phyloP scores from a whole-genome alignment of 208 protist species.

The Cochliopodium minus region DNA sequence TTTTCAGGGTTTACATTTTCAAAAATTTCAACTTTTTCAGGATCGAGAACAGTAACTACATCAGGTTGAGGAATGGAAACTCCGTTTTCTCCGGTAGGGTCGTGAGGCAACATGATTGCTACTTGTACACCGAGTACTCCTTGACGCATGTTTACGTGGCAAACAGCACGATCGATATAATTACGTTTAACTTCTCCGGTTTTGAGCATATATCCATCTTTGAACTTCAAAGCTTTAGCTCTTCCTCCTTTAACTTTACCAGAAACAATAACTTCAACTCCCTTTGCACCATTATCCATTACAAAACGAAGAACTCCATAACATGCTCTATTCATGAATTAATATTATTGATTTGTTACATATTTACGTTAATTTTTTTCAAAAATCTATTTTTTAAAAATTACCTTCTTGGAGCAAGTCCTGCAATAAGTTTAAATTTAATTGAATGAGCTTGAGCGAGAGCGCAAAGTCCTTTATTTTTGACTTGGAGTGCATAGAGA shows the following conservation, averaged over 20 bases:
- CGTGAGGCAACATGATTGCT: conserved; percentile 93
- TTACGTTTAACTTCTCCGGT: conserved; percentile 68
- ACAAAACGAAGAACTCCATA: conserved; percentile 93
- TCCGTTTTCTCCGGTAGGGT: conserved; percentile 46
- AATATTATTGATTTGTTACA: no score
- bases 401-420: conserved; percentile 80
- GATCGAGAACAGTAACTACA: conserved; percentile 47
- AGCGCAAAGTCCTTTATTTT: conserved; percentile 86
- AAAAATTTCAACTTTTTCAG: conserved; percentile 35
- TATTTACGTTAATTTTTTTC: background rate
- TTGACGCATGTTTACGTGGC: conserved; percentile 91
- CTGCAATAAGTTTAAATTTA: conserved; percentile 88
- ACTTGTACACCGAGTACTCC: conserved; percentile 93
- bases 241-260: conserved; percentile 97
- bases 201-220: conserved; percentile 97
- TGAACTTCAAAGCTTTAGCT: conserved; percentile 98
- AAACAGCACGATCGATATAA: conserved; percentile 80
- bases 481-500: conserved; percentile 87
- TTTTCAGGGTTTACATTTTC: no score
- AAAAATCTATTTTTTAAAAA: background rate
- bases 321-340: no score
- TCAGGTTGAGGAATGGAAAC: conserved; percentile 39
- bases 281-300: conserved; percentile 93
- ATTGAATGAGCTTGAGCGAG: conserved; percentile 95
- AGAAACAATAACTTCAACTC: conserved; percentile 92